Evolutionary conservation across 495 filamentous ascomycete species (phyloP), one percentile per base, ranked within the genome.

Genomic region (Penicillium fimorum): DNA sequence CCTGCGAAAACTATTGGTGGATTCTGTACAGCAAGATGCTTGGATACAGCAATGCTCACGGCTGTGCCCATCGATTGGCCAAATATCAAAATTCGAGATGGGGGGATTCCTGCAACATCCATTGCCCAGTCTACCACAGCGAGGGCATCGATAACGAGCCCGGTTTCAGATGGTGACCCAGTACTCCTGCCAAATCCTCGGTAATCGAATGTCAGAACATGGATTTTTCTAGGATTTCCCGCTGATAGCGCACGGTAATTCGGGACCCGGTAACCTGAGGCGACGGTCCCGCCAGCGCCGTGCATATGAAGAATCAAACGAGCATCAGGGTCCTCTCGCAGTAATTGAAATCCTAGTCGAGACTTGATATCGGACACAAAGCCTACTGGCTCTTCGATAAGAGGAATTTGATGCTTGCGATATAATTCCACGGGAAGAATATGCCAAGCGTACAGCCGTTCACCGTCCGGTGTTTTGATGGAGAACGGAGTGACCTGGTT

Each of bases 1-100:
- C 70, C 72, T 27, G 69, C 64, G 51, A 76, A 73, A 5, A 64
- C 49, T 7, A 66, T 55, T 1, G 72, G 70, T 8, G 62, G 64
- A 15, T 63, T 59, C 54, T 70, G 66, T 12, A 62, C 37, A 47
- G 77, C 73, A 55, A 86, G 87, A 44, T 80, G 76, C 44, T 89
- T 82, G 0, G 79, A 82, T 2, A 86, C 77, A n/a, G 75, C 90
- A 18, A 83, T 65, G 20, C 79, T 79, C 0, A 93, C 86, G 1
- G 87, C 90, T 1, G 91, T 92, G 29, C 91, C 90, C 20, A 95
- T 79, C 55, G 83, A 87, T 60, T 94, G 90, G 35, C 87, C 87
- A 27, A 93, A 72, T 27, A 92, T 70, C 17, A 91, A 76, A 53
- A 94, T 91, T 12, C 83, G 79, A n/a, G 77, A 70, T 0, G 89